Evolutionary conservation across 1,284 basidiomycete genomes (phyloP).

Genomic region (Microstroma glucosiphilum): DNA sequence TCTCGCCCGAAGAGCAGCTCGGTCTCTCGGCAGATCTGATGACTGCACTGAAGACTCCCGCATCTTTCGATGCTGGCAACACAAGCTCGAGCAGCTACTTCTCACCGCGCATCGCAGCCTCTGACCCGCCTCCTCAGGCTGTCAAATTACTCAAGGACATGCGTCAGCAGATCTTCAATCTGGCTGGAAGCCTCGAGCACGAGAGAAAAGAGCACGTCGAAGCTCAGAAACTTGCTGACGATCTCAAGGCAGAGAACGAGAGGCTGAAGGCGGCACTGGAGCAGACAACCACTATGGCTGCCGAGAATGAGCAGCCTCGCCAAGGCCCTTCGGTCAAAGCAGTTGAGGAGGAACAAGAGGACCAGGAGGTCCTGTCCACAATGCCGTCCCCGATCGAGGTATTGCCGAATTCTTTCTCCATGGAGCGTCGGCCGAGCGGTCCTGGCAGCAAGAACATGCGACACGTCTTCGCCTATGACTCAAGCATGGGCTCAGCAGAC

Average conservation of each 20-base stretch:
- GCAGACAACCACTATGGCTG: not conserved
- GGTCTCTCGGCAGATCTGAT: slow-evolving; percentile 17
- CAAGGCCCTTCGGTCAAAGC: not conserved
- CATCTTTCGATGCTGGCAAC: slow-evolving; percentile 9
- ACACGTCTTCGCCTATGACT: slow-evolving; percentile 44
- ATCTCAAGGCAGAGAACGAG: slow-evolving; percentile 17
- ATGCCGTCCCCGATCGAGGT: not conserved
- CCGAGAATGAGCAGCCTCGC: not conserved
- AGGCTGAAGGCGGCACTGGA: slow-evolving; percentile 4
- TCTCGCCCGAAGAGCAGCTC: slow-evolving; percentile 1
- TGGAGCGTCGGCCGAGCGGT: slow-evolving; percentile 11
- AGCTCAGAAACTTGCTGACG: slow-evolving; percentile 28
- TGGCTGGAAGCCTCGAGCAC: slow-evolving; percentile 43
- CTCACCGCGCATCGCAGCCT: slow-evolving; percentile 23
- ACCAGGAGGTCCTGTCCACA: not conserved
- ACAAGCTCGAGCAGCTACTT: slow-evolving; percentile 22
- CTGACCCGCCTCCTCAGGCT: slow-evolving; percentile 25
- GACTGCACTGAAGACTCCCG: slow-evolving; percentile 24
- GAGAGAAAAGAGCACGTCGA: slow-evolving; percentile 41
- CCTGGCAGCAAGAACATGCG: slow-evolving; percentile 31
- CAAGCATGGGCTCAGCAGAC: slow-evolving; percentile 35
- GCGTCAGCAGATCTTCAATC: slow-evolving; percentile 49
- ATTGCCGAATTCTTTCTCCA: not conserved
- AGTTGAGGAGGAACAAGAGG: slow-evolving; percentile 3
- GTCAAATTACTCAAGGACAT: slow-evolving; percentile 45